Percentiles rank a stretch among this genome's conserved stretches.
These are phyloP conservation scores for Luffa acutangula DNA, from an alignment of 306 rosid species.

Conservation along the genomic window DNA sequence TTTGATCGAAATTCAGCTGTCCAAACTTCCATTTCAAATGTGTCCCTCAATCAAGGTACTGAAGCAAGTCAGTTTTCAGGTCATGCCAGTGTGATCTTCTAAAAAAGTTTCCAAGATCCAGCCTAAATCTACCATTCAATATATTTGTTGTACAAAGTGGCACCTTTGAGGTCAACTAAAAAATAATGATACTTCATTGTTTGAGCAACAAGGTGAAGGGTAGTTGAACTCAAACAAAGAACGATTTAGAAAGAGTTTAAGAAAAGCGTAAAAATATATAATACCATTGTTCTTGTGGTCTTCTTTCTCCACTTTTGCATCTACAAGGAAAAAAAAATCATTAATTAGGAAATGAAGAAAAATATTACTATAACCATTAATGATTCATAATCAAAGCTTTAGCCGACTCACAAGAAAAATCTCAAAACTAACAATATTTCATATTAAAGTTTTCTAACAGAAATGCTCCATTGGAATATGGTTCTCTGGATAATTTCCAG, in stretches of 20 bases:
- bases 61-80: neutral
- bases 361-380: neutral
- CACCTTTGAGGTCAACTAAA: neutral
- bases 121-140: neutral
- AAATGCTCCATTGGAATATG: neutral
- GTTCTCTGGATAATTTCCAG: too few relatives aligned
- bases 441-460: neutral
- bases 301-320: conserved; percentile 66
- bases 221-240: neutral
- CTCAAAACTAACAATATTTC: neutral
- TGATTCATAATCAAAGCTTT: neutral
- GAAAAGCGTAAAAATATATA: conserved; percentile 10
- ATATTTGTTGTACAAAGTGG: neutral
- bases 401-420: neutral
- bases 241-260: conserved; percentile 1
- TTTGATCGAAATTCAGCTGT: neutral
- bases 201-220: neutral
- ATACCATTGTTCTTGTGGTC: conserved; percentile 60
- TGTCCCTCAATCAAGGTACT: neutral
- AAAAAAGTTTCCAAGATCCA: neutral
- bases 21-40: neutral
- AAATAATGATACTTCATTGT: neutral
- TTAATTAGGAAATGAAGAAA: neutral
- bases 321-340: conserved; percentile 24
- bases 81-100: neutral